Evolutionary conservation across 2,329 filamentous ascomycete genomes (phyloP).

Genomic region (Trichoderma cornu-damae): DNA sequence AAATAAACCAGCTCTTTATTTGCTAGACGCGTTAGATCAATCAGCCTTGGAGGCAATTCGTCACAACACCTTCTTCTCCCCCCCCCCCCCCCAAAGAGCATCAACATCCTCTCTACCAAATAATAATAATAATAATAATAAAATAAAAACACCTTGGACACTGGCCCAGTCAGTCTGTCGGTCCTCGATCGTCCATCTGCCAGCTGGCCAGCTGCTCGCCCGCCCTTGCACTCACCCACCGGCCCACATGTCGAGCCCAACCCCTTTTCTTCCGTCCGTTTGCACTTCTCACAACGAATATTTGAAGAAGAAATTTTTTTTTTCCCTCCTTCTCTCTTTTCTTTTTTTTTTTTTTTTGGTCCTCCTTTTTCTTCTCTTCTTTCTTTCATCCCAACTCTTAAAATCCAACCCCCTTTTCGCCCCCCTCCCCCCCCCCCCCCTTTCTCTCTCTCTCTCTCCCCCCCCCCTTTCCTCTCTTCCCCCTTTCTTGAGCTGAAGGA

Average conservation of each 20-base stretch:
- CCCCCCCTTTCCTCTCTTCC: not conserved
- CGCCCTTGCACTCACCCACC: constrained; percentile 1
- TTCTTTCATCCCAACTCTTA: constrained; percentile 2
- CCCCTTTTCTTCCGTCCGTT: not conserved
- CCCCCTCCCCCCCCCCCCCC: too few relatives aligned
- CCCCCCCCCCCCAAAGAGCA: too few relatives aligned
- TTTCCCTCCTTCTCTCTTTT: not conserved
- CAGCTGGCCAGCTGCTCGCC: constrained; percentile 13
- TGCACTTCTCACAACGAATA: not conserved
- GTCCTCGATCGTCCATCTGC: not conserved
- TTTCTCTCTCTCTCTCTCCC: not conserved
- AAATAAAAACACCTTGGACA: not conserved
- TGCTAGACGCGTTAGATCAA: too few relatives aligned
- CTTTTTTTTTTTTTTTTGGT: not conserved
- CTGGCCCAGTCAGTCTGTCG: too few relatives aligned
- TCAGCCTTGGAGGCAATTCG: too few relatives aligned
- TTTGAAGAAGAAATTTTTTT: not conserved
- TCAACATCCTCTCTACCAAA: not conserved
- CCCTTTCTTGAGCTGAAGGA: not conserved
- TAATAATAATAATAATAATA: not conserved
- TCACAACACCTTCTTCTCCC: too few relatives aligned
- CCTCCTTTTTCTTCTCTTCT: not conserved
- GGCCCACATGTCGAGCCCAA: not conserved
- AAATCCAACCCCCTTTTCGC: not conserved
- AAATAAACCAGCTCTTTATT: too few relatives aligned